Base-by-base conservation (phyloP, 2,329 filamentous ascomycete genomes). In the Diaporthe sp. region DNA sequence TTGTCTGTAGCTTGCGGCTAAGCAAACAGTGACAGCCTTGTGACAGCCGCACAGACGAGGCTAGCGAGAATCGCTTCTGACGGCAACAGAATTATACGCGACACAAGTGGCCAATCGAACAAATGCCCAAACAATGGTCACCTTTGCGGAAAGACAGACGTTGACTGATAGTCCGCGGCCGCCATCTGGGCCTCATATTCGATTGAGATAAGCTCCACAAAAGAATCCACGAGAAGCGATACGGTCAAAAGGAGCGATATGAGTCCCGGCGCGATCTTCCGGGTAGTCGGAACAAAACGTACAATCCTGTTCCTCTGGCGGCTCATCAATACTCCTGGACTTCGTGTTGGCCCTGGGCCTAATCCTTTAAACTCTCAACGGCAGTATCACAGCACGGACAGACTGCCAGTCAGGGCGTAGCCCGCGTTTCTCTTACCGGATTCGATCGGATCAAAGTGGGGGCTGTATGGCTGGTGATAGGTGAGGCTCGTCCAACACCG, bases 251-350 rank as follows among this genome's bases (percentile, higher is more conserved):
- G 46, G 31, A 53, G 46, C 31, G 46, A 68, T 68, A 28, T 53
- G 65, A 39, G 8, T 17, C 3, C 53, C 65, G 65, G 65, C 46
- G 22, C 65, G 65, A 17, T 39, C 13, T 68, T 68, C 65, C 65
- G 65, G 34, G 10, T 12, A 7, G 12, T n/a, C 65, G 2, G 12
- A n/a, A 46, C n/a, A 37, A 25, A 28, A 13, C 2, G 22, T 25
- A 28, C 46, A 13, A 2, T 25, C n/a, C 6, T 49, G 46, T 3
- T 2, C 2, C 28, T 34, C 10, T 28, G 9, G 34, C 46, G 1
- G 8, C 22, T 12, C 13, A 17, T 28, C 15, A 68, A 4, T 51
- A 25, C 62, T 67, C 22, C 2, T 12, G 2, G 19, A 53, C 12
- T 53, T 51, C 31, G 62, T 68, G 8, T 68, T n/a, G 7, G 19